phyloP scores from a whole-genome alignment of 2,329 filamentous ascomycete genomes.

The Chaetomiaceae sp. region DNA sequence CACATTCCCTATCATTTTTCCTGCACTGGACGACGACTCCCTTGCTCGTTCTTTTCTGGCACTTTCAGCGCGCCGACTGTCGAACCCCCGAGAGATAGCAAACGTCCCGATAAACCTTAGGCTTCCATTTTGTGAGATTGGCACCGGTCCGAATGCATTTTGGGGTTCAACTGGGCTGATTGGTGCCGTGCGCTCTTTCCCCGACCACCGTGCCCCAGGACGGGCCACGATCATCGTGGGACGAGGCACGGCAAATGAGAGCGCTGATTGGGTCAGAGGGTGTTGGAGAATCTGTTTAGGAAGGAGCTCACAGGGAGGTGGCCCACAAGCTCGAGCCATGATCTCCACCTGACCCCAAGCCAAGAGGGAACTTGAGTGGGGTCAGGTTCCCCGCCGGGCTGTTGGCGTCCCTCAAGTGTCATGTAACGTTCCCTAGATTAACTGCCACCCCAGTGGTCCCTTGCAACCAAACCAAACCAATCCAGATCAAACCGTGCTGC shows the following conservation, averaged over 20 bases:
- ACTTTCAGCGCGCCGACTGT: too few species aligned
- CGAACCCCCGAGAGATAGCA: too few species aligned
- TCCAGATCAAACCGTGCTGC: too few species aligned
- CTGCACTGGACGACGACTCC: too few species aligned
- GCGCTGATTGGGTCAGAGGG: slow-evolving; percentile 13
- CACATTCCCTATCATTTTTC: too few species aligned
- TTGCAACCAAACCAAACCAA: neutral
- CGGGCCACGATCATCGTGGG: neutral
- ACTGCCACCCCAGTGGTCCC: neutral
- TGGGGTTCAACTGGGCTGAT: slow-evolving; percentile 8
- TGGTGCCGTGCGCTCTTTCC: slow-evolving; percentile 1
- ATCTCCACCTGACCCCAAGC: neutral
- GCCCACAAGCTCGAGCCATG: slow-evolving; percentile 10
- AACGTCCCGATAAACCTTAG: neutral
- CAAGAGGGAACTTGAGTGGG: neutral
- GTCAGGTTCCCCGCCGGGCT: neutral
- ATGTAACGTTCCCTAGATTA: slow-evolving; percentile 13
- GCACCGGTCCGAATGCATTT: slow-evolving; percentile 14
- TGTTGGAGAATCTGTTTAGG: slow-evolving; percentile 15
- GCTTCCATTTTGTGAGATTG: too few species aligned
- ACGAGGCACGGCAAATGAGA: neutral
- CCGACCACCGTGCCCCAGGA: neutral
- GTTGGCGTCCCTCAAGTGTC: neutral
- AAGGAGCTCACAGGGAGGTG: slow-evolving; percentile 17
- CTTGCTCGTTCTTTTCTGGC: too few species aligned